phyloP scores from a whole-genome alignment of 306 rosid genomes.

The Carpinus viminea region DNA sequence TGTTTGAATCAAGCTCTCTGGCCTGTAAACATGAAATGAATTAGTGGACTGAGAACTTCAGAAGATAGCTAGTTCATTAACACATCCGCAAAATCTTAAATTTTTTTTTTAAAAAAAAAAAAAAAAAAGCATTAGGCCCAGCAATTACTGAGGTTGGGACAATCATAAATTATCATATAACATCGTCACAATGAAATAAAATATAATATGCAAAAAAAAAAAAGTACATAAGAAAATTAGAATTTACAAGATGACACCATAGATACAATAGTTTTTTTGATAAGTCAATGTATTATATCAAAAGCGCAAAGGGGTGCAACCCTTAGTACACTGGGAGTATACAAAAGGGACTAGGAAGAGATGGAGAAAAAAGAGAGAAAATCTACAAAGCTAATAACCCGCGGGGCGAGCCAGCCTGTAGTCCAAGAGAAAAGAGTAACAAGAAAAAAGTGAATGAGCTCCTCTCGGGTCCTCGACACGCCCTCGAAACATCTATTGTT shows the following conservation, averaged over 20 bases:
- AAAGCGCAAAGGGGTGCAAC: no score
- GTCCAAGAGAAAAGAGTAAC: no score
- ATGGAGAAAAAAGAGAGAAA: no score
- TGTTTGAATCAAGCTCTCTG: conserved; percentile 84
- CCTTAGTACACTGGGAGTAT: no score
- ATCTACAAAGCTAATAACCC: no score
- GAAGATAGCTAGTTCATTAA: conserved; percentile 20
- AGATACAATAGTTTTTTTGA: not conserved
- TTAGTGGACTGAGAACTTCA: conserved; percentile 27
- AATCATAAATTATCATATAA: not conserved
- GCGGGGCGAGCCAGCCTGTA: no score
- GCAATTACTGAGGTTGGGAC: conserved; percentile 23
- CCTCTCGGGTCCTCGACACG: no score
- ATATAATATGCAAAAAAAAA: not conserved
- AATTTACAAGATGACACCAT: not conserved
- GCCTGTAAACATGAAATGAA: conserved; percentile 54
- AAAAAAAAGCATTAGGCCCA: not conserved
- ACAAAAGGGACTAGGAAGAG: no score
- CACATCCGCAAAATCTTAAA: not conserved
- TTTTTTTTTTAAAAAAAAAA: not conserved
- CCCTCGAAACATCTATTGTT: no score
- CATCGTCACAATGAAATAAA: not conserved
- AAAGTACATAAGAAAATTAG: no score
- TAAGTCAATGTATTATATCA: no score
- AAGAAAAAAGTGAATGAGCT: no score